Conservation (phyloP, 495 filamentous ascomycete species). For the Tricharina praecox region DNA sequence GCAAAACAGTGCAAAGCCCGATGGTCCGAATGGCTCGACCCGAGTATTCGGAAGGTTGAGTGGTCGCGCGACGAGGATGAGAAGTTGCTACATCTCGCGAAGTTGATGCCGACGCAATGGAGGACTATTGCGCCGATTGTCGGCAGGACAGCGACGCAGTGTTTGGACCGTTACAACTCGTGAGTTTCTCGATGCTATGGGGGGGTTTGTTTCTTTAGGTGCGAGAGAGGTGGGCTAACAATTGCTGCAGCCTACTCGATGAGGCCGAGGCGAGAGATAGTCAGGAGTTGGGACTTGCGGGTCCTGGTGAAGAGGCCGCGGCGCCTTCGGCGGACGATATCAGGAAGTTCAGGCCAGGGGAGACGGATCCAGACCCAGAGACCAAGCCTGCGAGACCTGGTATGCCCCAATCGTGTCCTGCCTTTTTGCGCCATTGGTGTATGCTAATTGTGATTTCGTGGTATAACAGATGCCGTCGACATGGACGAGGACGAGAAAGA, state of each 20-base stretch:
- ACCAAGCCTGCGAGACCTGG: conserved; percentile 80
- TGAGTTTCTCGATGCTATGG: neutral
- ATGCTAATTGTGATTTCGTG: neutral
- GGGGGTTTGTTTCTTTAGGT: neutral
- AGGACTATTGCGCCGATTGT: conserved; percentile 94
- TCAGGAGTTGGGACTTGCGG: conserved; percentile 65
- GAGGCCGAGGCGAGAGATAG: conserved; percentile 81
- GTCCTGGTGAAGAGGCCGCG: conserved; percentile 71
- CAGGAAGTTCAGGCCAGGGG: conserved; percentile 70
- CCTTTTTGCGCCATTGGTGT: neutral
- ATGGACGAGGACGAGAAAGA: conserved; percentile 98
- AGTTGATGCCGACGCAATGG: conserved; percentile 99
- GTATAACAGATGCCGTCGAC: conserved; percentile 66
- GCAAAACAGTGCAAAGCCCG: conserved; percentile 98
- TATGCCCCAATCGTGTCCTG: neutral
- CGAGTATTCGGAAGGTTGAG: conserved; percentile 91
- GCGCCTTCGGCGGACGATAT: conserved; percentile 92
- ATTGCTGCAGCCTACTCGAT: conserved; percentile 60
- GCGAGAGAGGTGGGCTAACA: neutral
- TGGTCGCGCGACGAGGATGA: conserved; percentile 99
- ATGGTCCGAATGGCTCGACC: conserved; percentile 97
- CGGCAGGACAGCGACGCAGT: conserved; percentile 88
- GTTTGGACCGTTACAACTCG: conserved; percentile 76
- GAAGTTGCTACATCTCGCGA: conserved; percentile 86
- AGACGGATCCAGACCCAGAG: conserved; percentile 90